Evolutionary conservation across 805 yeast species (phyloP), one percentile per base, ranked within the genome.

Genomic region (Nakazawaea wyomingensis): DNA sequence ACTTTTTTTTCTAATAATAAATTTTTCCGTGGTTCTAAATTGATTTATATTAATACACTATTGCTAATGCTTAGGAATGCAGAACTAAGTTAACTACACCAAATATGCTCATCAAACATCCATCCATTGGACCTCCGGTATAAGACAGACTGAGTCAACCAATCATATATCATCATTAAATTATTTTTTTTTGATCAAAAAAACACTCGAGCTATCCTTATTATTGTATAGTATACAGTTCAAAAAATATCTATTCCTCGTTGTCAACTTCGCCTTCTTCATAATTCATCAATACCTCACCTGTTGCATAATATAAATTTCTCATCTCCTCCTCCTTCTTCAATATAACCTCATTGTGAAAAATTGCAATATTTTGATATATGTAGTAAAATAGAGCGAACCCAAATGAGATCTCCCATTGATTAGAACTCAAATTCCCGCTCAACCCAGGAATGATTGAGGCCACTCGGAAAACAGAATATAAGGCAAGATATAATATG

Each of bases 261-360:
- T n/a, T n/a, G n/a, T n/a, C n/a, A n/a, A n/a, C 27, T 9, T 24
- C 27, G 11, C 27, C 27, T 9, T 26, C 22, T 7, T 26, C 30
- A 18, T 19, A n/a, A n/a, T 37, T 37, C 36, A 38, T 22, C 14
- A 39, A 26, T 17, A 20, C 26, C 18, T 39, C 43, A 17, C 37
- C 43, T 8, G 29, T 32, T 4, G 28, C 29, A 14, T 39, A 39
- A 24, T 39, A 32, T 13, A 22, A 22, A 3, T 22, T 9, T 7
- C 43, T 14, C 5, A 39, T 39, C 26, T 39, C 43, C 6, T 39
- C 37, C 16, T 39, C 19, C 6, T 26, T 39, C 26, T 39, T 33
- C 30, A 32, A 21, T 6, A 39, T 21, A 11, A 33, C 37, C 18
- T 31, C 43, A 14, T 20, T 20, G 30, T 31, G 10, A n/a, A 20